These are phyloP conservation scores for Metarhizium brunneum DNA, from an alignment of 2,329 filamentous ascomycete genomes.

Conservation along the genomic window DNA sequence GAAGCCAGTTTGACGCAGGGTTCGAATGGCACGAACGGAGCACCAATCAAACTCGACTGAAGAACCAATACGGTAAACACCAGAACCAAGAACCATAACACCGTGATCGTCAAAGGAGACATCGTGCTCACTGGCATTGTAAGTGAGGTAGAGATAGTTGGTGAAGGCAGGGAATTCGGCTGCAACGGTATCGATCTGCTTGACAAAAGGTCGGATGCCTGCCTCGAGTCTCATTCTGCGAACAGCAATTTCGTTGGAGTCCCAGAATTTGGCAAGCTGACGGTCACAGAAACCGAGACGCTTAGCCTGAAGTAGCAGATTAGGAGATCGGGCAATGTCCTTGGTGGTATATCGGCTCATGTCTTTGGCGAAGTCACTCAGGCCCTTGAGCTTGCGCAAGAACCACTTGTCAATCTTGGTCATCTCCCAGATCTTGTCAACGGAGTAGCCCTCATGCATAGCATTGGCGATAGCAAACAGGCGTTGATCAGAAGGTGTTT, in stretches of 20 bases:
- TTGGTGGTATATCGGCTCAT: conserved; percentile 59
- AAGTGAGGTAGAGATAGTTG: conserved; percentile 94
- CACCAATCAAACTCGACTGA: conserved; percentile 99
- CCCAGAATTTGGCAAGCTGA: conserved; percentile 89
- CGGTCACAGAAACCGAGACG: conserved; percentile 89
- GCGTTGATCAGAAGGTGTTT: conserved; percentile 94
- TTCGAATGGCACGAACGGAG: conserved; percentile 87
- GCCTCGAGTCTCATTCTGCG: conserved; percentile 76
- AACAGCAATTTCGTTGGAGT: conserved; percentile 86
- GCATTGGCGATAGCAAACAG: conserved; percentile 97
- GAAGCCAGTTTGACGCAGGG: conserved; percentile 70
- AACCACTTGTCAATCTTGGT: conserved; percentile 99
- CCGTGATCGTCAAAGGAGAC: conserved; percentile 80
- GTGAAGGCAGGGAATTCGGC: conserved; percentile 92
- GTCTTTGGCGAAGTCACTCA: conserved; percentile 79
- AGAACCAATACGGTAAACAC: conserved; percentile 93
- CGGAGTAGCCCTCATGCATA: conserved; percentile 87
- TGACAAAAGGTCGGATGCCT: conserved; percentile 80
- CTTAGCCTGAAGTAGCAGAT: conserved; percentile 75
- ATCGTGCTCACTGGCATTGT: conserved; percentile 84
- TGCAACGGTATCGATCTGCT: conserved; percentile 97
- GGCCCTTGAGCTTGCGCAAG: conserved; percentile 78
- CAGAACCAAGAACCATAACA: conserved; percentile 91
- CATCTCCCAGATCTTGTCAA: conserved; percentile 96
- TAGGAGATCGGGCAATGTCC: conserved; percentile 54